Evolutionary conservation across 192 early-diverging fungal species (phyloP), one percentile per base, ranked within the genome.

Genomic region (Backusella tarrabulga): DNA sequence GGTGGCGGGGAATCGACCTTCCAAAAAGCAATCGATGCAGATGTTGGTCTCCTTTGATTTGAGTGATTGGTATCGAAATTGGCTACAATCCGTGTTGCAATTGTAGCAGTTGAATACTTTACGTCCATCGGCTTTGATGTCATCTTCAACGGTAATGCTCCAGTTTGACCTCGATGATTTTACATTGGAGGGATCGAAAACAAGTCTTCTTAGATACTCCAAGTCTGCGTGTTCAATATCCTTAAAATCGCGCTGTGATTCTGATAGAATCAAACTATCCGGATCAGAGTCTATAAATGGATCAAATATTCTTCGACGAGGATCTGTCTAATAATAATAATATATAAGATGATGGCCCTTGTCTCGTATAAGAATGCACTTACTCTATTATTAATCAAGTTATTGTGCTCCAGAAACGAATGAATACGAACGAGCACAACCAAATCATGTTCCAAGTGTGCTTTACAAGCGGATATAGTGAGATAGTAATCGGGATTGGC

Each of bases 301-400:
- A 36, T 93, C 95, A 73, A 96, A 97, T 1, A 95, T 88, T 29
- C 95, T 96, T 15, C 92, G 90, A 67, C 97, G 95, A 6, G 97
- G 95, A 82, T 99, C 96, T 71, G 95, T 91, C 94, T 95, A 78
- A 8, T 60, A 40, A 15, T 46, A 17, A 46, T 1, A 7, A 17
- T 19, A 14, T 19, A 7, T 50, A 50, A 50, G 46, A n/a, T n/a
- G 4, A 6, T 6, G 5, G 5, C 1, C n/a, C 19, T 26, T 60
- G 9, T 19, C 35, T 68, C 6, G 6, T 21, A 17, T 8, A 44
- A 35, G 36, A 32, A 15, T 1, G 0, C 14, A 71, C 41, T 32
- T 81, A 95, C 94, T 89, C 97, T 97, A 85, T 95, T 96, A 86
- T 99, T 99, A 78, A 99, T 95, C 21, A 99, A 83, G 0, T 94